Evolutionary conservation across 2,329 filamentous ascomycete genomes (phyloP), one percentile per base, ranked within the genome.

Genomic region (Fusarium sp.): DNA sequence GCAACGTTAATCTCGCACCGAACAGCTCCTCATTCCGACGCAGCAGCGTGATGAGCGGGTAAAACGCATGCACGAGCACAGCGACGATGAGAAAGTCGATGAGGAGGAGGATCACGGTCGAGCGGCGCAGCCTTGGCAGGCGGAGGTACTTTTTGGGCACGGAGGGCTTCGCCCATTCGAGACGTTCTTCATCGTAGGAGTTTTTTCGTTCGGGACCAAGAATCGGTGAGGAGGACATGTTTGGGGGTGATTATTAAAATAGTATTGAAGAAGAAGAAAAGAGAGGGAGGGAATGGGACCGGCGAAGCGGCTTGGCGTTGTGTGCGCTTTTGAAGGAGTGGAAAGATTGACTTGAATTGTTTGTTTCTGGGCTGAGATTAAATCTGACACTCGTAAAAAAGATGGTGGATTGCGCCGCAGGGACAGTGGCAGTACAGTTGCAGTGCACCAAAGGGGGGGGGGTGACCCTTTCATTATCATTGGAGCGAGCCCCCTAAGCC

Each of bases 21-120:
- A 81, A 81, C 10, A 81, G 65, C 64, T 81, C 79, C 24, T 80
- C 72, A 60, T 81, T 81, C 24, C 78, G 70, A 75, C 92, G 85
- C 48, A 95, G 86, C 16, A 95, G 86, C 14, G 90, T 89, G 65
- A 95, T 87, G 39, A 95, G 86, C 14, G 91, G 93, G 83, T 90
- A 93, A 77, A 93, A 91, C 70, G 86, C 87, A 82, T 91, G 87
- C 36, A 94, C 82, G 41, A 93, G 86, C 78, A 91, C 88, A 56
- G 86, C 85, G 74, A 94, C 81, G 71, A 94, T 85, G 67, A 91
- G 72, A 56, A 92, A 78, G 79, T 92, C 92, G 80, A 90, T 85
- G 66, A 93, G 76, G 22, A 81, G 54, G 60, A 93, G 82, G 82
- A 91, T 92, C 78, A 92, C 85, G 65, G 90, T 64, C 54, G 67